Conservation (phyloP, 768 basidiomycete genomes). For the Tylopilus rubrobrunneus region DNA sequence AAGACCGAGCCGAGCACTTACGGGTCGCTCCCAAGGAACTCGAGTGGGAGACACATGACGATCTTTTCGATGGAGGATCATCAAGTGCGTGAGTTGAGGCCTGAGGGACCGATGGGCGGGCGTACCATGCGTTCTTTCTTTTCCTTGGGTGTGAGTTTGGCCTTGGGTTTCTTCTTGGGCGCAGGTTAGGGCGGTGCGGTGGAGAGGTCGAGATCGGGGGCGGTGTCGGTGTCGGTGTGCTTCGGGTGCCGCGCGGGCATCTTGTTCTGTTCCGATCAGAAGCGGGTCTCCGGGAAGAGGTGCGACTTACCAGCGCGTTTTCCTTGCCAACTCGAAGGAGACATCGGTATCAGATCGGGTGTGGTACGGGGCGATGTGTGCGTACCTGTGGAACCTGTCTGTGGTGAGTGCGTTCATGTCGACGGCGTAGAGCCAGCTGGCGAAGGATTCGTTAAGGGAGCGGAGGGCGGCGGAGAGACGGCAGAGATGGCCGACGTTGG, state of each 20-base stretch:
- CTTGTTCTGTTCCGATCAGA: constrained; percentile 44
- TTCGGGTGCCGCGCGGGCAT: constrained; percentile 36
- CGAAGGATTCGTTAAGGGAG: constrained; percentile 90
- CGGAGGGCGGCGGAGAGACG: constrained; percentile 70
- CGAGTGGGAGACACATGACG: constrained; percentile 75
- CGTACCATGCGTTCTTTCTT: constrained; percentile 77
- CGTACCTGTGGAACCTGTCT: constrained; percentile 87
- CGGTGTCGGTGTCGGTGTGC: constrained; percentile 22
- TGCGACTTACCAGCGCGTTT: constrained; percentile 52
- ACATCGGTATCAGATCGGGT: constrained; percentile 33
- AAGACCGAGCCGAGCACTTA: constrained; percentile 34
- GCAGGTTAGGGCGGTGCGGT: constrained; percentile 37
- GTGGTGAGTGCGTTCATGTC: constrained; percentile 94
- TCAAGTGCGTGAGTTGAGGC: neutral
- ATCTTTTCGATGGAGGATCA: constrained; percentile 52
- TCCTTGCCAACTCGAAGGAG: constrained; percentile 56
- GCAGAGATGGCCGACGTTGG: constrained; percentile 70
- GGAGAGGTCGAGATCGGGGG: constrained; percentile 24
- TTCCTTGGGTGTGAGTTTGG: constrained; percentile 72
- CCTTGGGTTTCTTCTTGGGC: constrained; percentile 54
- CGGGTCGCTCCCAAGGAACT: constrained; percentile 87
- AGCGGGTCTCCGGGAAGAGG: neutral
- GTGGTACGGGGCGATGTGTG: neutral
- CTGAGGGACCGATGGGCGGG: neutral
- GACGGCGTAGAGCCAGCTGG: constrained; percentile 87